Evolutionary conservation across 2,329 filamentous ascomycete genomes (phyloP).

Genomic region (Penicillium brevicompactum): DNA sequence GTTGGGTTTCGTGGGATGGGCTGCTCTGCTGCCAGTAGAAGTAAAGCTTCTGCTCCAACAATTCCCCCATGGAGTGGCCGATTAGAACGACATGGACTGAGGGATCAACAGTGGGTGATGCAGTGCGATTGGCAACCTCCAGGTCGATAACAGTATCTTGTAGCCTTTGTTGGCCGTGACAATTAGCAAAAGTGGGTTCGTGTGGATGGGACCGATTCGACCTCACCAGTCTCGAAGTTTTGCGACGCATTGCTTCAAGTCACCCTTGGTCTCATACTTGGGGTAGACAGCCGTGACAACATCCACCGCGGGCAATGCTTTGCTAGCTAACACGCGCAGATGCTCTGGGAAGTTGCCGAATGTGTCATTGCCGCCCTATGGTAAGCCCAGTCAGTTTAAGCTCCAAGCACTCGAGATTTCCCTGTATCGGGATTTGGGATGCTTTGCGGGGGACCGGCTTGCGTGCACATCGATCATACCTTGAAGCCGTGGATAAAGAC

Average conservation of each 20-base stretch:
- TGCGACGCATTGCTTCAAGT: constrained; percentile 48
- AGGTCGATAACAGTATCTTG: constrained; percentile 91
- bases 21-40: constrained; percentile 71
- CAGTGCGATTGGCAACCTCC: constrained; percentile 78
- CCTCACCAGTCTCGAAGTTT: constrained; percentile 52
- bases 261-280: constrained; percentile 53
- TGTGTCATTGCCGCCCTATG: constrained; percentile 52
- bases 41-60: constrained; percentile 84
- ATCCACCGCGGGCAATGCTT: constrained; percentile 45
- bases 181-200: neutral
- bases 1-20: constrained; percentile 44
- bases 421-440: neutral
- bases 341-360: constrained; percentile 51
- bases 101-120: constrained; percentile 82
- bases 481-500: constrained; percentile 55
- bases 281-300: constrained; percentile 50
- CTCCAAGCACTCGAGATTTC: neutral
- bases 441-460: constrained; percentile 3
- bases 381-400: constrained; percentile 1
- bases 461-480: constrained; percentile 30
- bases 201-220: neutral
- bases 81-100: constrained; percentile 79
- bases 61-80: constrained; percentile 94
- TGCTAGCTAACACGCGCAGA: constrained; percentile 43
- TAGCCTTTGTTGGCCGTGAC: constrained; percentile 58